Base-by-base conservation (phyloP, 108 stramenopile species). In the Mediolabrus comicus region DNA sequence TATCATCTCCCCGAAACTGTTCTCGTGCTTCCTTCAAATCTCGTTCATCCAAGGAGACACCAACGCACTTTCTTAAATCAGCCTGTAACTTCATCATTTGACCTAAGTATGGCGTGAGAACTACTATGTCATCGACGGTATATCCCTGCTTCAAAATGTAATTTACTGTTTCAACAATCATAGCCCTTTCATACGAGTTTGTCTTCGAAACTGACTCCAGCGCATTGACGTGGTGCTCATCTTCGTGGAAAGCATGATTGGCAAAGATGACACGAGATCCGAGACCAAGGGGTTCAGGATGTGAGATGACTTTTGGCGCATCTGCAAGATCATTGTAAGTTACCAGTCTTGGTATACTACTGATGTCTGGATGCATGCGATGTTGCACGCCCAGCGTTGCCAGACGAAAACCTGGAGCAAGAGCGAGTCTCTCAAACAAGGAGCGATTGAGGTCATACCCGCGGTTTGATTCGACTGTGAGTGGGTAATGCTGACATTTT, bases 401-500 rank as follows among this genome's bases (percentile, higher is more conserved):
- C 6, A 65, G 46, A 22, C 66, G 72, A 3, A 74, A 24, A 24
- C 32, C 62, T 1, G 36, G 13, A 3, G 38, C 4, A 8, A 52
- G 39, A 59, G 78, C 53, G 3, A 86, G 77, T 12, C 86, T 51
- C 38, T 86, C 86, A 73, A 86, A 86, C 22, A 81, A 36, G 10
- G 83, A 83, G 54, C 27, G 13, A 67, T 86, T 76, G 1, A 86
- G 64, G 41, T 81, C 57, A 66, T 62, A 79, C 14, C 84, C 84
- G 3, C 38, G 29, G 1, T 81, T 79, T 26, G 80, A 79, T 19
- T 74, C 80, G 4, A 59, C 69, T 0, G 81, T 65, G 29, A 88
- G 75, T 12, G 26, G 52, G 68, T 86, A 86, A 13, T 59, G 59
- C 39, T 87, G 83, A 6, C 85, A 77, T 53, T 89, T 86, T 0